Percentiles rank a stretch among this genome's conserved stretches.
Conservation (phyloP, 1,284 basidiomycete genomes). For the Mrakiaceae sp. region DNA sequence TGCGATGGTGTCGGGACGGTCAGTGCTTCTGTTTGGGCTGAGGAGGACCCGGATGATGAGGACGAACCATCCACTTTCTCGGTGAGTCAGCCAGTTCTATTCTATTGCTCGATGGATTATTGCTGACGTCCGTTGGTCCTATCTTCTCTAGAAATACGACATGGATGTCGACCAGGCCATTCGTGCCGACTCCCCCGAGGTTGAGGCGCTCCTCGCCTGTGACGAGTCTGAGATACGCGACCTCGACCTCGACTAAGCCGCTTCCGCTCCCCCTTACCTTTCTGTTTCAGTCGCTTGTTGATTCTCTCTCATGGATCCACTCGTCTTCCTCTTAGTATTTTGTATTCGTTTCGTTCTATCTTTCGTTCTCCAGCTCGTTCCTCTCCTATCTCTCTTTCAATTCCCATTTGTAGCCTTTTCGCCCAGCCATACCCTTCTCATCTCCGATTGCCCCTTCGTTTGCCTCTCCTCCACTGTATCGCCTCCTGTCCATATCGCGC, state of each 20-base stretch:
- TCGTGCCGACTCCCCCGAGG: not conserved
- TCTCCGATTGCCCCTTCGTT: not conserved
- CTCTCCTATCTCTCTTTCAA: not conserved
- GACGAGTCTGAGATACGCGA: not conserved
- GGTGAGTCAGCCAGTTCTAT: not conserved
- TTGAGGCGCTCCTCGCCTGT: not conserved
- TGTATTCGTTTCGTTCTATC: not conserved
- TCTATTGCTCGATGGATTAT: not conserved
- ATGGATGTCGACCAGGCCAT: not conserved
- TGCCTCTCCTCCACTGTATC: not conserved
- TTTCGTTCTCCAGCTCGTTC: not conserved
- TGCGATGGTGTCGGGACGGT: conserved; percentile 1
- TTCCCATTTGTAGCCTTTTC: not conserved
- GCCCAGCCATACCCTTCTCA: not conserved
- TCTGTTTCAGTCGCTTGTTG: not conserved
- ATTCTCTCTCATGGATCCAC: not conserved
- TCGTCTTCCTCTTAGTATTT: no score
- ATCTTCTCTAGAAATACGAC: no score
- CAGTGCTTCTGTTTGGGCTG: not conserved
- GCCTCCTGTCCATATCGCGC: not conserved
- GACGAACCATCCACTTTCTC: not conserved
- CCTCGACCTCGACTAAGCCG: not conserved
- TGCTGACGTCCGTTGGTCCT: not conserved
- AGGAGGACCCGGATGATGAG: not conserved
- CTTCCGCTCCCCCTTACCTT: no score